Base-by-base conservation (phyloP, 306 rosid genomes). In the Trifolium subterraneum region DNA sequence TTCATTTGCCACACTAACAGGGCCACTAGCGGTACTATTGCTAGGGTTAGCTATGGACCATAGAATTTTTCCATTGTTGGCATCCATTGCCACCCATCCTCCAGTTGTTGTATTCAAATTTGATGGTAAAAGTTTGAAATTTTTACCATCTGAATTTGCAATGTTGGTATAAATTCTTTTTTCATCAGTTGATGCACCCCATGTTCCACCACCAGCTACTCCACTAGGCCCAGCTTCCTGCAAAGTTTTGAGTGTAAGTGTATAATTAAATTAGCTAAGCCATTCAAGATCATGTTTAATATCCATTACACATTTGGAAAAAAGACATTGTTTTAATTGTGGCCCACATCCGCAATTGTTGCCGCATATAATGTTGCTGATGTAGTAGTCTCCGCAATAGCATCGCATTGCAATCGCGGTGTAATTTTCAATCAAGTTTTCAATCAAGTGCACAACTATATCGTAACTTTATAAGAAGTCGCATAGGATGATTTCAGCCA, bases 31-130 rank as follows among this genome's bases (percentile, higher is more conserved):
- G 0, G 76, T 67, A 5, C 79, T 83, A 0, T 83, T 65, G 4
- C 70, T 79, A 2, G 84, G 87, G 20, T 87, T 86, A 15, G 87
- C 86, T 0, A 68, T 87, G 38, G 88, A 76, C 93, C 92, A 90
- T 8, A 90, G 7, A 19, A 88, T 56, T 27, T 70, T 72, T 10
- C 93, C 90, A 11, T 33, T 82, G 9, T 39, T 36, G 2, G 88
- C 74, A 29, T 90, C 83, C 89, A 88, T 80, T 10, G 89, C 93
- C 25, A 90, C 92, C 96, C 96, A 90, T 19, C 88, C 96, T 36
- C 93, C 87, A 0, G 87, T 54, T 18, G 73, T 80, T 16, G 91
- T 85, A 42, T 12, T 87, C 45, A 36, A 60, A 52, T 68, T 56
- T 13, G 90, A 78, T 11, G 96, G 90, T 23, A 10, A 44, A 3